These are phyloP conservation scores for Candida chauliodis DNA, from an alignment of 805 yeast genomes.

Conservation along the genomic window DNA sequence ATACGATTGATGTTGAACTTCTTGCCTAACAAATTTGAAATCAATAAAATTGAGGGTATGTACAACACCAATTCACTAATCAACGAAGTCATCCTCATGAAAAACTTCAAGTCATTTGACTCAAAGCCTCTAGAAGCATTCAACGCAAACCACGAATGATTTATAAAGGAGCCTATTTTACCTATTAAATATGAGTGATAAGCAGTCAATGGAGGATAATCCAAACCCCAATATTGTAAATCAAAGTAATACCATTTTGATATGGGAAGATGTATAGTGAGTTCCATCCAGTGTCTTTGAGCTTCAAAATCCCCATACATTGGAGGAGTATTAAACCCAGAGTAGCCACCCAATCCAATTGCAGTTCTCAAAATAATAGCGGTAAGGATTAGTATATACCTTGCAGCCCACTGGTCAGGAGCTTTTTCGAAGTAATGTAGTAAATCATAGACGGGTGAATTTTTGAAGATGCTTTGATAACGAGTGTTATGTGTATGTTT, in stretches of 20 bases:
- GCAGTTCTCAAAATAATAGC: constrained; percentile 78
- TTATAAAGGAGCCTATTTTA: constrained; percentile 58
- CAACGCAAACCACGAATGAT: constrained; percentile 73
- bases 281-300: constrained; percentile 96
- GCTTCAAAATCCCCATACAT: constrained; percentile 96
- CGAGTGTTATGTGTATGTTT: background rate
- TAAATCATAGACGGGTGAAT: constrained; percentile 73
- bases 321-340: constrained; percentile 71
- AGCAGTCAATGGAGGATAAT: constrained; percentile 96
- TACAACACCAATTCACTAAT: constrained; percentile 70
- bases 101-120: constrained; percentile 61
- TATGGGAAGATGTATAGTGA: constrained; percentile 73
- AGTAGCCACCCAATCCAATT: constrained; percentile 83
- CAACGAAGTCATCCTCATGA: constrained; percentile 78
- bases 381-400: constrained; percentile 68
- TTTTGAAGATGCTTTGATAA: constrained; percentile 8
- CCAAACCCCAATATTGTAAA: constrained; percentile 91
- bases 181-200: constrained; percentile 86
- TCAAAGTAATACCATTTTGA: constrained; percentile 86
- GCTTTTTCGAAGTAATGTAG: constrained; percentile 76
- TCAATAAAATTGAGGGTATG: constrained; percentile 75
- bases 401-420: constrained; percentile 86
- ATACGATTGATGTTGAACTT: constrained; percentile 53
- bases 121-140: constrained; percentile 77
- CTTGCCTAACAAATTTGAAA: constrained; percentile 69